These are phyloP conservation scores for Hericium erinaceus DNA, from an alignment of 768 basidiomycete species.

Conservation along the genomic window DNA sequence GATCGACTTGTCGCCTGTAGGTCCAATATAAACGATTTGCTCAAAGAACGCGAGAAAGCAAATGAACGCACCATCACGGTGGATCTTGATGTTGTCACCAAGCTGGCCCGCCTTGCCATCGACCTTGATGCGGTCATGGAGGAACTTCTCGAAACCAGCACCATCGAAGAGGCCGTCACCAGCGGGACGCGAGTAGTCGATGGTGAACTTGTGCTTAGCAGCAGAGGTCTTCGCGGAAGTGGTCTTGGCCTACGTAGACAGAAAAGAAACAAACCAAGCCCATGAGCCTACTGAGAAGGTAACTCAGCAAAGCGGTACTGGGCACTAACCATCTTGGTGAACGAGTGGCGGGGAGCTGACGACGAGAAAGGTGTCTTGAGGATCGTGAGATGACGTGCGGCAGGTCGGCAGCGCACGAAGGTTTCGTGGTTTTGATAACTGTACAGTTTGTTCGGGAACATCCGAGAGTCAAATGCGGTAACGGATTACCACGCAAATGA, in stretches of 20 bases:
- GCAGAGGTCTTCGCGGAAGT: conserved; percentile 40
- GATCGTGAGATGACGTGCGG: conserved; percentile 10
- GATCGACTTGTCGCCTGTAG: conserved; percentile 67
- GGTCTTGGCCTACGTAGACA: conserved; percentile 47
- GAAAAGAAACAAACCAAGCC: conserved; percentile 13
- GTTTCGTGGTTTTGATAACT: conserved; percentile 24
- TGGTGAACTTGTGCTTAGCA: conserved; percentile 68
- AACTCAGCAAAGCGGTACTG: conserved; percentile 78
- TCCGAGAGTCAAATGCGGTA: neutral
- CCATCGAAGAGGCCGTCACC: conserved; percentile 52
- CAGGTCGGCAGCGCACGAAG: conserved; percentile 3
- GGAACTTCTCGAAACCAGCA: conserved; percentile 74
- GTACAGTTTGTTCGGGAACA: conserved; percentile 34
- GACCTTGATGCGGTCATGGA: conserved; percentile 91
- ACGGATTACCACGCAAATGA: neutral
- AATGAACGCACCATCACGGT: conserved; percentile 60
- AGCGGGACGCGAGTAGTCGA: conserved; percentile 83
- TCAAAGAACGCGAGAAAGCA: neutral
- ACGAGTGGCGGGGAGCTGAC: conserved; percentile 10
- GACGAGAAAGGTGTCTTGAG: conserved; percentile 19
- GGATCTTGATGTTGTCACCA: conserved; percentile 81
- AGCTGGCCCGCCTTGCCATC: conserved; percentile 89
- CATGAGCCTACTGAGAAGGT: conserved; percentile 86
- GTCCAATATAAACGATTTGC: neutral
- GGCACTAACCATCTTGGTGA: conserved; percentile 63